phyloP scores from a whole-genome alignment of 345 rosid genomes.

The Populus deltoides region DNA sequence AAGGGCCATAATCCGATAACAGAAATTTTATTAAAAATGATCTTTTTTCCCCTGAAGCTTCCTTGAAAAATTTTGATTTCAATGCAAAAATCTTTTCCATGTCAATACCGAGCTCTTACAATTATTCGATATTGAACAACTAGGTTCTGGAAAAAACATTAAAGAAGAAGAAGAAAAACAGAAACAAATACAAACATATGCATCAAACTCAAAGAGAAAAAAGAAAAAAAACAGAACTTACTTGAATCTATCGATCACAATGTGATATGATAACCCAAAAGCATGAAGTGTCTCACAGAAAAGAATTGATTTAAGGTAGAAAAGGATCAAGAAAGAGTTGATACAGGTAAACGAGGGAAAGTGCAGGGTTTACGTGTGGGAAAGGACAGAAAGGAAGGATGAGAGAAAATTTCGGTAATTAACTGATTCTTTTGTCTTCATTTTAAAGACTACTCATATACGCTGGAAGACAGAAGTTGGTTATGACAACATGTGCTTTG shows the following conservation, averaged over 20 bases:
- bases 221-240: neutral
- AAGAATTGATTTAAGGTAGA: neutral
- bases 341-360: neutral
- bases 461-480: neutral
- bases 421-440: no score
- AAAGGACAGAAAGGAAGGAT: conserved; percentile 2
- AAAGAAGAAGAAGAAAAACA: no score
- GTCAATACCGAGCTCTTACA: neutral
- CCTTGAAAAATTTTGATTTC: neutral
- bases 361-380: neutral
- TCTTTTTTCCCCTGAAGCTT: neutral
- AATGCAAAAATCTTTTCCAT: neutral
- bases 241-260: neutral
- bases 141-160: neutral
- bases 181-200: neutral
- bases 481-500: neutral
- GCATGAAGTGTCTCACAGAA: neutral
- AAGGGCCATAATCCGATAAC: neutral
- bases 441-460: no score
- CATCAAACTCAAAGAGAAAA: neutral
- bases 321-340: neutral
- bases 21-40: neutral
- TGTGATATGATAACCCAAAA: neutral
- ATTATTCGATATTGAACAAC: neutral
- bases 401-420: conserved; percentile 1